Percentiles rank a stretch among this genome's conserved stretches.
These are phyloP conservation scores for Candida berthetii DNA, from an alignment of 805 yeast genomes.

Conservation along the genomic window DNA sequence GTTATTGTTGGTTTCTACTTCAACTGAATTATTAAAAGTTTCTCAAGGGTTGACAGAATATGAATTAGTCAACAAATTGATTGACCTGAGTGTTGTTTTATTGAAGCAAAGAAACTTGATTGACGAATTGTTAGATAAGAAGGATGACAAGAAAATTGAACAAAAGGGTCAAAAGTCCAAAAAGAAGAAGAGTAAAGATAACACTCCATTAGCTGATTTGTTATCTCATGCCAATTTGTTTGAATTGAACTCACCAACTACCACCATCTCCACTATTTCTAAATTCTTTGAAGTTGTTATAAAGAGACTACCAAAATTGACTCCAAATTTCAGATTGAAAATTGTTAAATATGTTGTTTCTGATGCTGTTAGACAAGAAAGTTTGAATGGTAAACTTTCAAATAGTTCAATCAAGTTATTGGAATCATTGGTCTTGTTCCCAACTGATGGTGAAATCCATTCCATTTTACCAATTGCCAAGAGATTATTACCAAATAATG, in stretches of 20 bases:
- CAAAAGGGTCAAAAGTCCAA: conserved; percentile 14
- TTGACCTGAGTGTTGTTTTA: conserved; percentile 48
- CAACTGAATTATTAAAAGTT: conserved; percentile 21
- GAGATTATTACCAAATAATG: conserved; percentile 41
- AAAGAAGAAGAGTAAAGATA: conserved; percentile 32
- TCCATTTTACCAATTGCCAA: conserved; percentile 70
- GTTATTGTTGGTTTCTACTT: conserved; percentile 25
- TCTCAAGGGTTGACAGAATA: conserved; percentile 40
- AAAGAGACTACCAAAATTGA: conserved; percentile 39
- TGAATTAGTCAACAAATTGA: conserved; percentile 45
- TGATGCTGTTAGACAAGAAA: conserved; percentile 26
- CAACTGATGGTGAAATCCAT: conserved; percentile 52
- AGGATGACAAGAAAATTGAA: conserved; percentile 29
- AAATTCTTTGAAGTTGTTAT: conserved; percentile 45
- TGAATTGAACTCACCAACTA: conserved; percentile 30
- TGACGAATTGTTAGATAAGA: conserved; percentile 19
- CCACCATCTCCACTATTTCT: conserved; percentile 24
- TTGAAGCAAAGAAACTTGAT: conserved; percentile 25
- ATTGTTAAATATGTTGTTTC: conserved; percentile 41
- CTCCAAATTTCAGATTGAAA: conserved; percentile 57
- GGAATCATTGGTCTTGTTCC: conserved; percentile 55
- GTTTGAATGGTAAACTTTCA: conserved; percentile 21
- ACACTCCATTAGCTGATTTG: conserved; percentile 58
- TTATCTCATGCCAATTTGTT: conserved; percentile 61
- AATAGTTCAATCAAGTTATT: conserved; percentile 31